phyloP scores from a whole-genome alignment of 1,284 basidiomycete genomes.

The Boletus calvinii region DNA sequence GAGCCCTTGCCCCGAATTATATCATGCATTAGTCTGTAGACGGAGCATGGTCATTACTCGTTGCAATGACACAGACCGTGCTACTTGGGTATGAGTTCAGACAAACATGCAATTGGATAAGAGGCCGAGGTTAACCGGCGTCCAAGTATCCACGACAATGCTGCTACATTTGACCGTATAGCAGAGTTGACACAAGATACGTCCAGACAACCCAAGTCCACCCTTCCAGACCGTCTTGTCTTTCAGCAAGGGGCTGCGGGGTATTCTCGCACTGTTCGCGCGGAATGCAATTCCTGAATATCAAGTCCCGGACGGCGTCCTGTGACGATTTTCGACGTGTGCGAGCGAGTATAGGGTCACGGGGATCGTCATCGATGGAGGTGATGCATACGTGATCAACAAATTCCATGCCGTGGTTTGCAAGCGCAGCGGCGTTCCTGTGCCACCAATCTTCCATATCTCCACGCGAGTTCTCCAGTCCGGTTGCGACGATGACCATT shows the following conservation, averaged over 20 bases:
- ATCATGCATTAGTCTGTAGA: background rate
- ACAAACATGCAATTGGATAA: background rate
- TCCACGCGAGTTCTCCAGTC: constrained; percentile 30
- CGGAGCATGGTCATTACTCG: background rate
- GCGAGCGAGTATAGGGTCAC: constrained; percentile 17
- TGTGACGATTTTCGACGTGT: constrained; percentile 21
- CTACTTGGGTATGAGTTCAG: background rate
- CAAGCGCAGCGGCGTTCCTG: constrained; percentile 23
- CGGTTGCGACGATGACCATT: constrained; percentile 34
- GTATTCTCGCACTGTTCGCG: constrained; percentile 4
- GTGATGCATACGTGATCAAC: constrained; percentile 34
- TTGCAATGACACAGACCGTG: background rate
- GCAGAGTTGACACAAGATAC: constrained; percentile 20
- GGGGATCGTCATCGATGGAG: constrained; percentile 24
- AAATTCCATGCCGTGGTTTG: constrained; percentile 27
- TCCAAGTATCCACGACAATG: background rate
- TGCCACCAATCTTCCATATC: constrained; percentile 39
- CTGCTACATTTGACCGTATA: constrained; percentile 1
- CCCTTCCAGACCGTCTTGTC: constrained; percentile 6
- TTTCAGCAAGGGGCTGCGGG: background rate
- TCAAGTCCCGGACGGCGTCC: constrained; percentile 22
- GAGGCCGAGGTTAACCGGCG: background rate
- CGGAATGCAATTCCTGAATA: constrained; percentile 22
- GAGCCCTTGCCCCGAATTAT: constrained; percentile 3
- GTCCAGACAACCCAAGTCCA: constrained; percentile 19